A percentile compares a stretch with the other conserved stretches of the same genome.
phyloP scores from a whole-genome alignment of 1,139 yeast species.

The Taphrina deformans region DNA sequence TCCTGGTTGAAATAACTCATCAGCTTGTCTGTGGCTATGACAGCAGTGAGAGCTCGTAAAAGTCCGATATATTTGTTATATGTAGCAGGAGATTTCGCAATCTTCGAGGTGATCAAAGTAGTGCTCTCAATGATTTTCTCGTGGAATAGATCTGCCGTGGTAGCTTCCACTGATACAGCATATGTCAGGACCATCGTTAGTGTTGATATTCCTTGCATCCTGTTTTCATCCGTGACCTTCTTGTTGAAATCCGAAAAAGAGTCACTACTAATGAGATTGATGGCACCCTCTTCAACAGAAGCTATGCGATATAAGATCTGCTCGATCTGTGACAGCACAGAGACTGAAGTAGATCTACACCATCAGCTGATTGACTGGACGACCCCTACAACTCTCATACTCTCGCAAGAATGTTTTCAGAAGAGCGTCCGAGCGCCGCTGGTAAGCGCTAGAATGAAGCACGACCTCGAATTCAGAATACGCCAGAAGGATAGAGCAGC shows the following conservation, averaged over 20 bases:
- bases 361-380: no score
- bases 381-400: no score
- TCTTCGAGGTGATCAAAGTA: background rate
- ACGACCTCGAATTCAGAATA: background rate
- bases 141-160: background rate
- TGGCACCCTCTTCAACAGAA: background rate
- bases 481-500: slow-evolving; percentile 19
- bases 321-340: background rate
- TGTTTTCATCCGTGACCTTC: background rate
- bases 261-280: background rate
- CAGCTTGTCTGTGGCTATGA: background rate
- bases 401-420: background rate
- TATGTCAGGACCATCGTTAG: background rate
- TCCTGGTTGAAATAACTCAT: background rate
- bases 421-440: slow-evolving; percentile 6
- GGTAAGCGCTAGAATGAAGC: background rate
- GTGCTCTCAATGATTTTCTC: background rate
- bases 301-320: background rate
- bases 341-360: background rate
- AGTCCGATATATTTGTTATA: background rate
- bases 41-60: background rate
- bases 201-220: background rate
- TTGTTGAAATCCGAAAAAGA: background rate
- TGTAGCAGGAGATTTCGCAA: background rate
- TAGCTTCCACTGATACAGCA: background rate